These are phyloP conservation scores for Termitomyces sp. DNA, from an alignment of 768 basidiomycete genomes.

Conservation along the genomic window DNA sequence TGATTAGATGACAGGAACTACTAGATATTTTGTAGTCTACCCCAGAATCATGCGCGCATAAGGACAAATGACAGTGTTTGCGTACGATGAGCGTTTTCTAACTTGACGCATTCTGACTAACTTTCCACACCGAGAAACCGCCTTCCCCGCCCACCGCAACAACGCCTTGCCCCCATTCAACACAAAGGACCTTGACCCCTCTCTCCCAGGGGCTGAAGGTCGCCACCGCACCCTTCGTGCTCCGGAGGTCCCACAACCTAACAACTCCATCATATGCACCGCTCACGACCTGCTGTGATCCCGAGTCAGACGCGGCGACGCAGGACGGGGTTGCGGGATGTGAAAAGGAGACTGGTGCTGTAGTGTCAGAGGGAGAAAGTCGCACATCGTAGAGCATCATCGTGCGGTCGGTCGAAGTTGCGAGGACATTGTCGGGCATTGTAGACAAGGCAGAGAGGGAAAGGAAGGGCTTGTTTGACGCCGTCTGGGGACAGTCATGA, in stretches of 20 bases:
- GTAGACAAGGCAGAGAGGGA: slow-evolving; percentile 39
- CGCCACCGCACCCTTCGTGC: slow-evolving; percentile 57
- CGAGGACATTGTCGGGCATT: slow-evolving; percentile 36
- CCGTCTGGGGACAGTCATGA: slow-evolving; percentile 35
- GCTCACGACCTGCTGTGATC: slow-evolving; percentile 52
- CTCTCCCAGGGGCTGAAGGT: slow-evolving; percentile 60
- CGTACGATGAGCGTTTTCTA: neutral
- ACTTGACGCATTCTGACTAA: slow-evolving; percentile 14
- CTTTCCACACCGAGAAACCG: slow-evolving; percentile 61
- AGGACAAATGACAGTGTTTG: neutral
- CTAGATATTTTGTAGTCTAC: too few species aligned
- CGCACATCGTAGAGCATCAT: slow-evolving; percentile 70
- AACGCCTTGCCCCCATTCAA: slow-evolving; percentile 54
- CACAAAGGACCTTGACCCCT: slow-evolving; percentile 49
- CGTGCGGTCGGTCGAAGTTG: slow-evolving; percentile 71
- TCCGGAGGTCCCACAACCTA: slow-evolving; percentile 75
- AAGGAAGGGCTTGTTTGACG: slow-evolving; percentile 72
- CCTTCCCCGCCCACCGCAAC: slow-evolving; percentile 61
- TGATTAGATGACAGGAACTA: too few species aligned
- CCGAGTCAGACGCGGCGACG: slow-evolving; percentile 25
- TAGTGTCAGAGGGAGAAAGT: slow-evolving; percentile 16
- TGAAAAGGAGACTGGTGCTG: slow-evolving; percentile 37
- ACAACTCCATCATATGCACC: slow-evolving; percentile 78
- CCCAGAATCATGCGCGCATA: too few species aligned
- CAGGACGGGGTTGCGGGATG: slow-evolving; percentile 70